A percentile compares a stretch with the other conserved stretches of the same genome.
These are phyloP conservation scores for Conticribra weissflogii DNA, from an alignment of 108 stramenopile species.

Conservation along the genomic window DNA sequence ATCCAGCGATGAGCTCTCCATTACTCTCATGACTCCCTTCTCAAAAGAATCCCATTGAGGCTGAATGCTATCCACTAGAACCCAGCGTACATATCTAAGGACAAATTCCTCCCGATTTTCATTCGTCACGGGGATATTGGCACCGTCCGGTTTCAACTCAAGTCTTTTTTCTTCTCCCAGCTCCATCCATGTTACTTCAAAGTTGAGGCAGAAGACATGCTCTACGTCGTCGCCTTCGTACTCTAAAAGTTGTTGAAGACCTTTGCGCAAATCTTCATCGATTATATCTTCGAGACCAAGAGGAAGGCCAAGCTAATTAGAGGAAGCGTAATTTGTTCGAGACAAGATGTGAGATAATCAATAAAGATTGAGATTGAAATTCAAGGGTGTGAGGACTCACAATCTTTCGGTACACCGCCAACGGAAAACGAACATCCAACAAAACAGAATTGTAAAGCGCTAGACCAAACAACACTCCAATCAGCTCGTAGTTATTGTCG, in stretches of 20 bases:
- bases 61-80: slow-evolving; percentile 81
- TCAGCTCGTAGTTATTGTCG: slow-evolving; percentile 76
- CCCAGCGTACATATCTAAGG: slow-evolving; percentile 77
- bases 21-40: slow-evolving; percentile 72
- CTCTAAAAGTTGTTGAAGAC: slow-evolving; percentile 81
- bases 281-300: slow-evolving; percentile 86
- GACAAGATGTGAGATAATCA: neutral
- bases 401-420: slow-evolving; percentile 88
- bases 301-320: slow-evolving; percentile 61
- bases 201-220: slow-evolving; percentile 81
- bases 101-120: slow-evolving; percentile 91
- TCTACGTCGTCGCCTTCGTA: slow-evolving; percentile 90
- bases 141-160: slow-evolving; percentile 87
- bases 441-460: slow-evolving; percentile 92
- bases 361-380: neutral
- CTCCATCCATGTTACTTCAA: slow-evolving; percentile 76
- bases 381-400: slow-evolving; percentile 13
- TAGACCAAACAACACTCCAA: slow-evolving; percentile 86
- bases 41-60: slow-evolving; percentile 80
- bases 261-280: slow-evolving; percentile 76
- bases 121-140: slow-evolving; percentile 75
- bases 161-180: slow-evolving; percentile 67
- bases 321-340: too few relatives aligned
- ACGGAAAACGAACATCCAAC: slow-evolving; percentile 87
- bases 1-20: slow-evolving; percentile 72